A percentile compares a stretch with the other conserved stretches of the same genome.
phyloP scores from a whole-genome alignment of 805 yeast genomes.

The Wickerhamiella nectarea region DNA sequence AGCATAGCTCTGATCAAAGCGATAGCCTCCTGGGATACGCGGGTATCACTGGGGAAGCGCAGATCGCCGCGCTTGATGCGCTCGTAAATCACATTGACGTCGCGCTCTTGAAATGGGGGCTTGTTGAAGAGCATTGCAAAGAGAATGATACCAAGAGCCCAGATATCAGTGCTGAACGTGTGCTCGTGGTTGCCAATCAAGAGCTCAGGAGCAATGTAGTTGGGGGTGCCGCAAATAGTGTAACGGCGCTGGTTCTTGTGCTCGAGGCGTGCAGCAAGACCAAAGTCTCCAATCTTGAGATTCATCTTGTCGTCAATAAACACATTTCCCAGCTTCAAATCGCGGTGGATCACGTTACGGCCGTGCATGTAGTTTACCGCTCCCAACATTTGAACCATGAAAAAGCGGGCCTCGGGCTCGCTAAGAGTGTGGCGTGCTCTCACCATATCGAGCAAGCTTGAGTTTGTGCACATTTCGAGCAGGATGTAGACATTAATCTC shows the following conservation, averaged over 20 bases:
- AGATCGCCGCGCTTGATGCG: slow-evolving; percentile 76
- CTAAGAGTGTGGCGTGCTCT: slow-evolving; percentile 71
- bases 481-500: slow-evolving; percentile 85
- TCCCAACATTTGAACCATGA: slow-evolving; percentile 85
- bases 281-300: slow-evolving; percentile 93
- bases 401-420: slow-evolving; percentile 83
- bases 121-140: slow-evolving; percentile 85
- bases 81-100: slow-evolving; percentile 82
- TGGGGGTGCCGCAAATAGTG: slow-evolving; percentile 97
- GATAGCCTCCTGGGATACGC: slow-evolving; percentile 57
- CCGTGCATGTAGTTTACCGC: slow-evolving; percentile 88
- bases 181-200: slow-evolving; percentile 60
- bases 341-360: slow-evolving; percentile 88
- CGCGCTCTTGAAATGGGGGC: slow-evolving; percentile 96
- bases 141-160: slow-evolving; percentile 97
- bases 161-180: slow-evolving; percentile 85
- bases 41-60: slow-evolving; percentile 50
- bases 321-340: slow-evolving; percentile 87
- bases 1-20: slow-evolving; percentile 53
- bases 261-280: slow-evolving; percentile 88
- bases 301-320: slow-evolving; percentile 91
- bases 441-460: slow-evolving; percentile 82
- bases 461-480: slow-evolving; percentile 89
- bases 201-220: slow-evolving; percentile 97
- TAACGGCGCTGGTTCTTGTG: slow-evolving; percentile 60